Evolutionary conservation across 2,329 filamentous ascomycete genomes (phyloP), one percentile per base, ranked within the genome.

Genomic region (Fusarium tupiense): DNA sequence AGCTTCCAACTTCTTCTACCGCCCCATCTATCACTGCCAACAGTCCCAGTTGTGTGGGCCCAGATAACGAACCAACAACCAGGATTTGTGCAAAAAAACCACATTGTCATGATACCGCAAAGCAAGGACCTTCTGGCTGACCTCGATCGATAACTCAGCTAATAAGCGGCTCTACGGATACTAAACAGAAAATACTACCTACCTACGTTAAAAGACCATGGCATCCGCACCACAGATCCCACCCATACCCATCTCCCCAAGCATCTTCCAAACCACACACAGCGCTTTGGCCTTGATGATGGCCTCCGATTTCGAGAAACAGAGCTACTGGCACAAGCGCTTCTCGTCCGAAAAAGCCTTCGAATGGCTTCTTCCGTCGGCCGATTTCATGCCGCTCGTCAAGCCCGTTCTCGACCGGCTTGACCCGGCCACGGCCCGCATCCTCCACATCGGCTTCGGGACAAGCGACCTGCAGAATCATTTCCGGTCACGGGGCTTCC

Each of bases 391-490:
- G 64, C 67, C 77, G 35, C 74, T 86, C 61, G 61, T 86, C 37
- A 77, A 82, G 35, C 85, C 85, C 1, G 71, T 83, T 41, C 81
- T 88, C 8, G 61, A 69, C 13, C 61, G 40, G 1, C 74, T 84
- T 20, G 50, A 67, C 17, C 69, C 66, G 6, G 73, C 77, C 35
- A 68, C 72, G 52, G 72, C 81, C 29, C 77, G 73, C 19, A 83
- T 88, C 69, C 81, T 88, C 11, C 84, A 88, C 49, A 71, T 88
- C 5, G 87, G 87, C 62, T 85, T 81, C 50, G 87, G 87, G 19
- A 88, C 86, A 12, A 88, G 86, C 77, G 85, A 87, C 69, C 76
- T 88, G 37, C 86, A 88, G 31, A 86, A 83, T 71, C 82, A 84
- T 68, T 79, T 88, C n/a, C 85, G 86, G 10, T 67, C 69, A 9